phyloP scores from a whole-genome alignment of 331 rosid species.

The Spiraea crenata region DNA sequence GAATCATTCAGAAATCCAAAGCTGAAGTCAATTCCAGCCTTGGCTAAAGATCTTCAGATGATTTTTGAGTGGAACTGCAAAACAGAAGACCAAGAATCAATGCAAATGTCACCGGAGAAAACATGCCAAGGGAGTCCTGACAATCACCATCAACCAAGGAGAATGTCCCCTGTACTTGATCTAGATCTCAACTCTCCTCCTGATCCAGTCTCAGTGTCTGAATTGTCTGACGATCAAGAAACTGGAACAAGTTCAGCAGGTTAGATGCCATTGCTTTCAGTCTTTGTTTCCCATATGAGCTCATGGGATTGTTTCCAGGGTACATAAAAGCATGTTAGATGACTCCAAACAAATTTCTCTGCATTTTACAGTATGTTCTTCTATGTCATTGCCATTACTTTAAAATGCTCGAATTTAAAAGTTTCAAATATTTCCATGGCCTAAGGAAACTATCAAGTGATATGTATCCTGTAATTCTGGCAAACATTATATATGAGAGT shows the following conservation, averaged over 20 bases:
- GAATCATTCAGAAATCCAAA: constrained; percentile 49
- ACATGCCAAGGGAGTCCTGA: constrained; percentile 26
- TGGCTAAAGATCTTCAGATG: constrained; percentile 52
- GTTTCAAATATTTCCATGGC: neutral
- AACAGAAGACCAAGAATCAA: constrained; percentile 25
- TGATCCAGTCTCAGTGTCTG: constrained; percentile 37
- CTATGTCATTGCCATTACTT: constrained; percentile 5
- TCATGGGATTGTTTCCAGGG: too few relatives aligned
- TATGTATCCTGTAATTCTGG: neutral
- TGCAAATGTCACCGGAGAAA: constrained; percentile 26
- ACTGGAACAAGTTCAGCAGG: constrained; percentile 57
- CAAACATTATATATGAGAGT: neutral
- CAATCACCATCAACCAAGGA: constrained; percentile 30
- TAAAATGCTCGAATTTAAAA: neutral
- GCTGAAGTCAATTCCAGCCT: constrained; percentile 48
- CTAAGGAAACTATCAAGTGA: constrained; percentile 2
- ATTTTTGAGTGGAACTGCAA: constrained; percentile 30
- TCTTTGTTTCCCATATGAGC: neutral
- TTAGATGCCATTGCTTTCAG: constrained; percentile 28
- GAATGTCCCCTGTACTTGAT: constrained; percentile 32
- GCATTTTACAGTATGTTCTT: neutral
- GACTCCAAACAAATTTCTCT: neutral
- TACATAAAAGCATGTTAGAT: neutral
- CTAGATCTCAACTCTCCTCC: constrained; percentile 86
- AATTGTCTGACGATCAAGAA: constrained; percentile 34